Evolutionary conservation across 2,329 filamentous ascomycete species (phyloP), one percentile per base, ranked within the genome.

Genomic region (Plenodomus lindquistii): DNA sequence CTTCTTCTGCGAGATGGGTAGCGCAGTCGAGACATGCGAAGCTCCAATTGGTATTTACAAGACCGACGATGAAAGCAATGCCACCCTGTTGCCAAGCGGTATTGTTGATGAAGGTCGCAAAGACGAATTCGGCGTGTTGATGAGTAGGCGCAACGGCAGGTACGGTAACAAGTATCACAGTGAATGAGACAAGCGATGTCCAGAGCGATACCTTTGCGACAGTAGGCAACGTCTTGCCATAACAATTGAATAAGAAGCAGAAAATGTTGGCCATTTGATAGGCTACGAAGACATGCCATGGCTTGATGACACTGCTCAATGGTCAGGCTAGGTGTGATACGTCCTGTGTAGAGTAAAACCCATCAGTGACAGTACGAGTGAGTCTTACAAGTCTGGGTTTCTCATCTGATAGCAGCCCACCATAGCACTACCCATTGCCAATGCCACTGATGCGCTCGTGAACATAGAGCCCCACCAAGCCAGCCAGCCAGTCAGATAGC

Each of bases 401-500:
- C 71, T 67, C 45, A 82, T 60, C 55, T 80, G 77, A 64, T 75
- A 81, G 60, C 79, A 80, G 19, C 80, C 80, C 37, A 81, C 75
- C 34, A 75, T 55, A 2, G 75, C 79, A 55, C 72, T 73, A 4
- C 74, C 79, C 42, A 81, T 66, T 40, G 75, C 75, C 39, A 82
- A 60, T 3, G 78, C 76, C 16, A 81, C 77, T 65, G 77, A 79
- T 16, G 81, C 79, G 55, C 71, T 77, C 7, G 79, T 81, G 52
- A 82, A 82, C 44, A 83, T 75, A 18, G 75, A 73, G 15, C 79
- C 80, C n/a, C 78, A 77, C 73, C 79, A 82, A 2, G 78, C 78
- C 48, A 81, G 74, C 73, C 76, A 81, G 1, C 77, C 78, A 1
- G 76, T 79, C 40, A 77, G 44, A 46, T 79, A 81, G 11, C 74